Base-by-base conservation (phyloP, 768 basidiomycete species). In the Lanmaoa pseudosensibilis region DNA sequence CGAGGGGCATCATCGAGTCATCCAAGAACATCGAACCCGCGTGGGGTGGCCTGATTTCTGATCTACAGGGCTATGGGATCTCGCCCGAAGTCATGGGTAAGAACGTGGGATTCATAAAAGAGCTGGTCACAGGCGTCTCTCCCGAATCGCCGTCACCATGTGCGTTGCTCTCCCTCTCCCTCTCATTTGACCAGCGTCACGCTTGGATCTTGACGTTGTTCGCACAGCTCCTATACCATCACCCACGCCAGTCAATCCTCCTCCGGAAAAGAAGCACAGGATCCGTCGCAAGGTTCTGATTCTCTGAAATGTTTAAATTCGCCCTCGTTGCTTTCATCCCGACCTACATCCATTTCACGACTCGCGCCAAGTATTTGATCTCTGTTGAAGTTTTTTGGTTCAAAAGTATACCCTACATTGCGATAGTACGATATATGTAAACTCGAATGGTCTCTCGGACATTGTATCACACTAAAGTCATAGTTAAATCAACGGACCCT, bases 1-100 rank as follows among this genome's bases (percentile, higher is more conserved):
- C 71, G 52, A 73, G 77, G 9, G 83, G 82, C 5, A 69, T 72
- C 52, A 75, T 83, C 59, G 83, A 85, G 70, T 75, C 80, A 10
- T 81, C 80, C 45, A 78, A 77, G 47, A 80, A 78, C 57, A 72
- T 83, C 39, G 81, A 84, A 46, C 76, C 78, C 1, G 75, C 80
- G 27, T 86, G 84, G 84, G 77, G 74, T 38, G 73, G 77, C 46
- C 70, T 80, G 46, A 71, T 75, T 23, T 66, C 74, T 69, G 71
- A 78, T 66, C 62, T 78, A n/a, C 73, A 75, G 50, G 77, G 75
- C 5, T 67, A 74, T 47, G 75, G 74, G 50, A 69, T 76, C 58
- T 65, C 68, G 27, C 66, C 68, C 40, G 68, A 71, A 50, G 62
- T 65, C 45, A 59, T 73, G 49, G 63, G 60, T 25, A 58, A 69